Conservation (phyloP, 139 green algal species). For the Coelastrella sp. region DNA sequence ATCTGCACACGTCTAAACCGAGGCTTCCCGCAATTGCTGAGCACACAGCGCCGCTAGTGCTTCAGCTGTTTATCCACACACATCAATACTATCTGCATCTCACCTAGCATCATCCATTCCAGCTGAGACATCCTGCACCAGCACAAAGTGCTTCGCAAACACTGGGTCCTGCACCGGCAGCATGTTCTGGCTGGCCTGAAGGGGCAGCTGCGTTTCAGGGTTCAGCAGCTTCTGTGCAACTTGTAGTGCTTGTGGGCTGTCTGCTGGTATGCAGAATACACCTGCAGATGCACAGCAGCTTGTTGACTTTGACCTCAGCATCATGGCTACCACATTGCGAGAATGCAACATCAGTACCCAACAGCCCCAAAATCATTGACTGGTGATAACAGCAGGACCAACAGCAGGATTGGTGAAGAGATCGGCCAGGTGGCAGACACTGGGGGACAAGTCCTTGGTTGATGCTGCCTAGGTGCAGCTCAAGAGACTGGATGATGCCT, state of each 20-base stretch:
- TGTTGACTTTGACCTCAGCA: background rate
- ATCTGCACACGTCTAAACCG: no score
- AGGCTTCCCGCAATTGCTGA: no score
- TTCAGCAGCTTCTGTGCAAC: constrained; percentile 62
- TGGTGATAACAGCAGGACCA: no score
- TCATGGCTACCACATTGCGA: background rate
- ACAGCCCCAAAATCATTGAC: no score
- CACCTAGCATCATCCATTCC: constrained; percentile 43
- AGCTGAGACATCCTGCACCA: constrained; percentile 64
- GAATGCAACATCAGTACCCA: no score
- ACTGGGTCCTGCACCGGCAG: constrained; percentile 55
- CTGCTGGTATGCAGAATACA: constrained; percentile 50
- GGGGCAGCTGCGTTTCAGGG: constrained; percentile 48
- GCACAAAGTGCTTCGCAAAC: constrained; percentile 66
- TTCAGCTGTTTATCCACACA: no score
- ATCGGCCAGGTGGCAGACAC: no score
- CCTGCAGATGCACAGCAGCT: background rate
- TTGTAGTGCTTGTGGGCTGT: constrained; percentile 48
- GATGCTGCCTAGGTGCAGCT: no score
- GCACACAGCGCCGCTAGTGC: no score
- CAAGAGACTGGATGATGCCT: no score
- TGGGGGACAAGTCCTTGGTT: no score
- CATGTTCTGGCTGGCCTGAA: constrained; percentile 55
- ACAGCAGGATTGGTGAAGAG: no score
- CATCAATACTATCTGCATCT: background rate